These are phyloP conservation scores for Deinandra increscens DNA, from an alignment of 129 eudicot species.

Conservation along the genomic window DNA sequence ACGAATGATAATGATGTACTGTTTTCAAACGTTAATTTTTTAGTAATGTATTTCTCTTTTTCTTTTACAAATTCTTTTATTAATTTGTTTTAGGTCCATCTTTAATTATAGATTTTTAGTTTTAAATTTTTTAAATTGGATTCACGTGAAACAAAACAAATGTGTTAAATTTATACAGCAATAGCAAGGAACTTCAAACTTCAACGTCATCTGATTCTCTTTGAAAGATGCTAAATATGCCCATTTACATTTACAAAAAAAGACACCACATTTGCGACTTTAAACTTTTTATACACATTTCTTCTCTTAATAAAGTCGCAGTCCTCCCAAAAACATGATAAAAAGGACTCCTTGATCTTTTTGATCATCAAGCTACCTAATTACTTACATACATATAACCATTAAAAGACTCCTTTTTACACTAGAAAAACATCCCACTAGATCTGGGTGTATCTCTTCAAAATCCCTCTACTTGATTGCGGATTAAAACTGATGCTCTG, in stretches of 20 bases:
- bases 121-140: no score
- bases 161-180: no score
- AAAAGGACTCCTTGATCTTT: conserved; percentile 31
- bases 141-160: no score
- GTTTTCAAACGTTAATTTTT: no score
- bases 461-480: conserved; percentile 43
- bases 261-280: conserved; percentile 36
- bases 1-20: no score
- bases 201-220: no score
- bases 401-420: conserved; percentile 12
- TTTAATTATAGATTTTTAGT: no score
- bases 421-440: conserved; percentile 21
- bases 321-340: conserved; percentile 24
- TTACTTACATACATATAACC: conserved; percentile 29
- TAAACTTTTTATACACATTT: conserved; percentile 48
- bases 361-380: conserved; percentile 27
- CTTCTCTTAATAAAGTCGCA: conserved; percentile 45
- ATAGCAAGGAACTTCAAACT: no score
- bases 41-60: no score
- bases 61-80: no score
- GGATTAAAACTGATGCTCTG: conserved; percentile 13
- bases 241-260: conserved; percentile 23
- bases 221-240: background rate
- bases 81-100: no score
- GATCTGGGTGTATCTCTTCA: conserved; percentile 31